These are phyloP conservation scores for Microcyclosporella mali DNA, from an alignment of 2,329 filamentous ascomycete species.

Conservation along the genomic window DNA sequence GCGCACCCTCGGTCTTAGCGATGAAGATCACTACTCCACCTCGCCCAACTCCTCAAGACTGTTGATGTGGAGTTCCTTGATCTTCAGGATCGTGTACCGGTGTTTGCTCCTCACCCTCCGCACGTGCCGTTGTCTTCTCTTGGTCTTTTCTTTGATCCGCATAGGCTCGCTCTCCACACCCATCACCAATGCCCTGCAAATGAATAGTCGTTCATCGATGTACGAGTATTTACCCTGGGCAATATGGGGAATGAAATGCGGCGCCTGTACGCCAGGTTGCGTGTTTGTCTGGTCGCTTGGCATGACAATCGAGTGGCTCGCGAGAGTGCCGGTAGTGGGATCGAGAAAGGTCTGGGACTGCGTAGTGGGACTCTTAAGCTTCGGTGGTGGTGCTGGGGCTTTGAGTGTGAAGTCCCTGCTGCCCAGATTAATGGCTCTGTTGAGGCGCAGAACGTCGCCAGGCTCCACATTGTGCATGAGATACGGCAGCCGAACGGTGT, in stretches of 20 bases:
- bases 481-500: conserved; percentile 46
- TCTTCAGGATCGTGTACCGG: conserved; percentile 74
- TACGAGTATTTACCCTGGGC: conserved; percentile 43
- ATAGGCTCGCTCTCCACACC: conserved; percentile 69
- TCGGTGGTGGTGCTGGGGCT: conserved; percentile 52
- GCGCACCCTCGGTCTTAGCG: background rate
- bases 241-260: conserved; percentile 36
- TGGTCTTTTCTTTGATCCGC: conserved; percentile 52
- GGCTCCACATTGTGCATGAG: conserved; percentile 49
- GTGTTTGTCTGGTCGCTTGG: conserved; percentile 27
- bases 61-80: conserved; percentile 72
- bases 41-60: conserved; percentile 48
- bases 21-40: conserved; percentile 23
- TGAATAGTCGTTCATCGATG: conserved; percentile 75
- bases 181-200: conserved; percentile 77
- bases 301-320: conserved; percentile 22
- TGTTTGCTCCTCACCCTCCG: conserved; percentile 85
- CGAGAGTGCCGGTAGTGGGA: conserved; percentile 22
- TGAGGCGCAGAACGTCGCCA: conserved; percentile 81
- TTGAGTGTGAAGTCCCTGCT: conserved; percentile 87
- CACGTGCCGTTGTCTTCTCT: conserved; percentile 59
- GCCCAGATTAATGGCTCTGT: conserved; percentile 75
- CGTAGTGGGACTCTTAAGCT: conserved; percentile 25
- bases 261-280: conserved; percentile 21
- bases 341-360: conserved; percentile 21